Percentiles rank a stretch among this genome's conserved stretches.
These are phyloP conservation scores for Citrullus colocynthis DNA, from an alignment of 306 rosid genomes.

Conservation along the genomic window DNA sequence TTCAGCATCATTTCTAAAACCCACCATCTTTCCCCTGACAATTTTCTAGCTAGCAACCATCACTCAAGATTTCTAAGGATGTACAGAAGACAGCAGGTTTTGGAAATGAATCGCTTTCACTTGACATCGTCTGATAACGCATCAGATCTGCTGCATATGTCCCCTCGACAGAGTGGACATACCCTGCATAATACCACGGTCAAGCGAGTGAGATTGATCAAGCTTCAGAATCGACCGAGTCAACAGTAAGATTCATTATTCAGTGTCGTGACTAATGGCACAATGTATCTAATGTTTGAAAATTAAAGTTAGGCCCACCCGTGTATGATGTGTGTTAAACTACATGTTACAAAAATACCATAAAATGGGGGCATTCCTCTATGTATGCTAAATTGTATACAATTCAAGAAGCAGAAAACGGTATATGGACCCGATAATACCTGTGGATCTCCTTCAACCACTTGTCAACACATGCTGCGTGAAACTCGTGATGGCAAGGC, in stretches of 20 bases:
- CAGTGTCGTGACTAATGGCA: background rate
- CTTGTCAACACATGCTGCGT: constrained; percentile 81
- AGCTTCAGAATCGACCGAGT: background rate
- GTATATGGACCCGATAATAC: constrained; percentile 17
- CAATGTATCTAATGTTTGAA: background rate
- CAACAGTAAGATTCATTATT: background rate
- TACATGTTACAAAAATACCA: background rate
- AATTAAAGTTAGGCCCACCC: background rate
- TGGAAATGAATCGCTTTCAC: background rate
- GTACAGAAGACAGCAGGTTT: background rate
- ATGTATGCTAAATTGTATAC: background rate
- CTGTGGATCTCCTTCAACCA: constrained; percentile 99
- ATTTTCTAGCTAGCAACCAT: background rate
- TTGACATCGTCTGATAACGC: constrained; percentile 20
- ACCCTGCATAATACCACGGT: constrained; percentile 51
- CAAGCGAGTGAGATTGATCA: background rate
- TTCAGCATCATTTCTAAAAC: background rate
- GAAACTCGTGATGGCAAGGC: constrained; percentile 94
- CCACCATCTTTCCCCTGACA: background rate
- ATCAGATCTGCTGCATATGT: constrained; percentile 60
- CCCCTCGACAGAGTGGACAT: constrained; percentile 90
- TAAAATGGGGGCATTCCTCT: background rate
- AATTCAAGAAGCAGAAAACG: background rate
- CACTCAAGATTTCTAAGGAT: background rate
- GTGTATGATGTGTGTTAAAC: background rate